These are phyloP conservation scores for Tylopilus cervinicoccineus DNA, from an alignment of 768 basidiomycete genomes.

Conservation along the genomic window DNA sequence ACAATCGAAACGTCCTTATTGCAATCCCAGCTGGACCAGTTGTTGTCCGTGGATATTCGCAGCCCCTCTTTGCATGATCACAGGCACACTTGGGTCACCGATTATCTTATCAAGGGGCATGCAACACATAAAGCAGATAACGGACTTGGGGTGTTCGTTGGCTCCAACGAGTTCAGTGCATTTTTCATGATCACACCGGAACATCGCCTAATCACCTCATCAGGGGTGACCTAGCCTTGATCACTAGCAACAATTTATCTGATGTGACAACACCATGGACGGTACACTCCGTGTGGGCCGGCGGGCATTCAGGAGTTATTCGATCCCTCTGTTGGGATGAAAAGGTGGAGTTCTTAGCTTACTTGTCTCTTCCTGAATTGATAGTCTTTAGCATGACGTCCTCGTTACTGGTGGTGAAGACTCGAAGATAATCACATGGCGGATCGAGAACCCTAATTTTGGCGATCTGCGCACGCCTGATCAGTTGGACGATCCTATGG, in stretches of 20 bases:
- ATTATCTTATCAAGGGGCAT: slow-evolving; percentile 64
- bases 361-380: neutral
- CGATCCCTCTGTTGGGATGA: slow-evolving; percentile 56
- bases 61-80: slow-evolving; percentile 55
- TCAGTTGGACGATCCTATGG: slow-evolving; percentile 11
- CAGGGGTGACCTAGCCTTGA: slow-evolving; percentile 57
- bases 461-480: neutral
- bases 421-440: slow-evolving; percentile 43
- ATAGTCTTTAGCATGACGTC: slow-evolving; percentile 33
- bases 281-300: slow-evolving; percentile 49
- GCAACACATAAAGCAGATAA: slow-evolving; percentile 14
- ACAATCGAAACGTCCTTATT: neutral
- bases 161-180: slow-evolving; percentile 63
- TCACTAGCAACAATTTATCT: slow-evolving; percentile 42
- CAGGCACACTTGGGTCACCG: slow-evolving; percentile 67
- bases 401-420: slow-evolving; percentile 53
- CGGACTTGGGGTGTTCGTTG: slow-evolving; percentile 56
- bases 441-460: slow-evolving; percentile 8
- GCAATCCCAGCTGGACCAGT: slow-evolving; percentile 53
- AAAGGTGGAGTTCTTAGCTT: slow-evolving; percentile 31
- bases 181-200: neutral
- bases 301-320: slow-evolving; percentile 54
- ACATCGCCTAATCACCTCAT: slow-evolving; percentile 1
- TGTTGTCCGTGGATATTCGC: slow-evolving; percentile 59
- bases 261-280: slow-evolving; percentile 42